Evolutionary conservation across 2,329 filamentous ascomycete species (phyloP).

Genomic region (Colletotrichum sp.): DNA sequence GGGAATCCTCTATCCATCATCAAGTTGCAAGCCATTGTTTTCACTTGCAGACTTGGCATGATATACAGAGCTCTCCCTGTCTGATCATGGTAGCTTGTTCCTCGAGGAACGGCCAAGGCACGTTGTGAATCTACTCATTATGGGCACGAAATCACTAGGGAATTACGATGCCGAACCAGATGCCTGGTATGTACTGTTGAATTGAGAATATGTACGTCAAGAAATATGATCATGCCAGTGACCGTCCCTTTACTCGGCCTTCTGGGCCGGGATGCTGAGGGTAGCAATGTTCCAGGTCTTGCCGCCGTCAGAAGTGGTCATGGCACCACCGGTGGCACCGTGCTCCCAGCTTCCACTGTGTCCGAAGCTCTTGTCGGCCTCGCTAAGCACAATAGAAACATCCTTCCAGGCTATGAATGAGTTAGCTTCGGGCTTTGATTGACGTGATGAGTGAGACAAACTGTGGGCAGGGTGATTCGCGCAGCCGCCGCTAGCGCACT

Average conservation of each 20-base stretch:
- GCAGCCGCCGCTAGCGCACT: not conserved
- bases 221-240: not conserved
- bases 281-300: not conserved
- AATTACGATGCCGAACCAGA: not conserved
- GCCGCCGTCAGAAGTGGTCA: not conserved
- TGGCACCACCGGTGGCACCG: not conserved
- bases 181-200: not conserved
- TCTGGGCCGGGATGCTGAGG: not conserved
- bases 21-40: rapidly evolving
- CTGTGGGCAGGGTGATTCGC: not conserved
- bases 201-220: not conserved
- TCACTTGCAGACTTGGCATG: rapidly evolving
- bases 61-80: not conserved
- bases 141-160: rapidly evolving
- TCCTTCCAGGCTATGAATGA: not conserved
- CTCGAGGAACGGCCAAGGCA: not conserved
- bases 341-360: not conserved
- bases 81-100: not conserved
- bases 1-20: not conserved
- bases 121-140: not conserved
- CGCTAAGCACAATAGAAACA: not conserved
- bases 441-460: not conserved
- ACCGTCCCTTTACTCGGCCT: not conserved
- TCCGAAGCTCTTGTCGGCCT: not conserved
- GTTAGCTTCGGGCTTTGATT: not conserved